Conservation (phyloP, 257 asterid species). For the Fraxinus pennsylvanica region DNA sequence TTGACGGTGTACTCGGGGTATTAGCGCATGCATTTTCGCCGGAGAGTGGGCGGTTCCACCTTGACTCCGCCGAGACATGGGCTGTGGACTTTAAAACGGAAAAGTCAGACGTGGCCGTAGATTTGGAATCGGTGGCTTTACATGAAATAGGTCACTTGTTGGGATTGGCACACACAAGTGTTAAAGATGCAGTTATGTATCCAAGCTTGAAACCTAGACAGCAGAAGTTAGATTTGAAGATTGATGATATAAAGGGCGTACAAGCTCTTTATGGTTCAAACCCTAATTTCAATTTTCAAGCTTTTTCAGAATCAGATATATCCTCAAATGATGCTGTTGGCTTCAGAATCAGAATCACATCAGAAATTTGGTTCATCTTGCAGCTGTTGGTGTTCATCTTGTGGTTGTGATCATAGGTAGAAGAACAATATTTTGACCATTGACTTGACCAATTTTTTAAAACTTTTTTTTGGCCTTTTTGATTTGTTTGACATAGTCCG, state of each 20-base stretch:
- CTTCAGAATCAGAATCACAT: constrained; percentile 22
- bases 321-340: constrained; percentile 33
- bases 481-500: not conserved
- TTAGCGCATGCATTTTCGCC: constrained; percentile 89
- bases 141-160: constrained; percentile 88
- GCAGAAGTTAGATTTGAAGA: constrained; percentile 53
- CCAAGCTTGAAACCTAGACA: constrained; percentile 72
- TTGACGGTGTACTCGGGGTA: constrained; percentile 79
- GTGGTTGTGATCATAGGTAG: not conserved
- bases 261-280: constrained; percentile 79
- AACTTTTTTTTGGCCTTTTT: not conserved
- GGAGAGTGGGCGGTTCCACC: constrained; percentile 78
- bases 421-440: not conserved
- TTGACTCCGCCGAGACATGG: constrained; percentile 93
- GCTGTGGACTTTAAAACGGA: constrained; percentile 61
- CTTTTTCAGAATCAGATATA: constrained; percentile 54
- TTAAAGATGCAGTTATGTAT: constrained; percentile 75
- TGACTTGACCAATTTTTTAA: not conserved
- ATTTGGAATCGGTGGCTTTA: constrained; percentile 88
- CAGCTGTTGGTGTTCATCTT: constrained; percentile 16
- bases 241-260: constrained; percentile 71
- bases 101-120: constrained; percentile 61
- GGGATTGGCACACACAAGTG: constrained; percentile 66
- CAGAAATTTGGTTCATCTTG: constrained; percentile 18
- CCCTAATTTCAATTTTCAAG: constrained; percentile 59